phyloP scores from a whole-genome alignment of 305 asterid genomes.

The Fraxinus velutina region DNA sequence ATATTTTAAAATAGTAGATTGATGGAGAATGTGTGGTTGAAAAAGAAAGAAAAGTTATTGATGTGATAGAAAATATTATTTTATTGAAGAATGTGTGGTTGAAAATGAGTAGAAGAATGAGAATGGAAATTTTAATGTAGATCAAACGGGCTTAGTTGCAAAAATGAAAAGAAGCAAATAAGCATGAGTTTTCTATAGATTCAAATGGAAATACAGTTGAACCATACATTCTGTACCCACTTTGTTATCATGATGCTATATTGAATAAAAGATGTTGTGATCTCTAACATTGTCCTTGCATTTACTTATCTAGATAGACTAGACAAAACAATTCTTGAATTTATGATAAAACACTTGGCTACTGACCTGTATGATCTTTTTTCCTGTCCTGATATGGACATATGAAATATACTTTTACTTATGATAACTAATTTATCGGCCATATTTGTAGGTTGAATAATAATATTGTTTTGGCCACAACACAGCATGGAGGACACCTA shows the following conservation, averaged over 20 bases:
- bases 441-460: conserved; percentile 56
- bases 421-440: conserved; percentile 7
- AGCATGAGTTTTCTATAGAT: neutral
- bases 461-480: conserved; percentile 76
- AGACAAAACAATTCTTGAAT: neutral
- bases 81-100: too few species aligned
- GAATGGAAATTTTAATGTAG: too few species aligned
- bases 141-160: neutral
- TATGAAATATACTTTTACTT: neutral
- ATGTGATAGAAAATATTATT: too few species aligned
- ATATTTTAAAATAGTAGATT: too few species aligned
- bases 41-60: too few species aligned
- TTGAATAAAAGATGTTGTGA: neutral
- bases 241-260: neutral
- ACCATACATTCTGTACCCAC: neutral
- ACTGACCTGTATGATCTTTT: neutral
- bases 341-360: neutral
- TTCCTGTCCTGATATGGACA: neutral
- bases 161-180: neutral
- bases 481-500: conserved; percentile 89
- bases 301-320: neutral
- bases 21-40: too few species aligned
- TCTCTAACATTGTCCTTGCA: neutral
- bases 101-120: too few species aligned
- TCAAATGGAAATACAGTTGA: neutral